phyloP scores from a whole-genome alignment of 2,329 filamentous ascomycete genomes.

The Aspergillus intermedius region DNA sequence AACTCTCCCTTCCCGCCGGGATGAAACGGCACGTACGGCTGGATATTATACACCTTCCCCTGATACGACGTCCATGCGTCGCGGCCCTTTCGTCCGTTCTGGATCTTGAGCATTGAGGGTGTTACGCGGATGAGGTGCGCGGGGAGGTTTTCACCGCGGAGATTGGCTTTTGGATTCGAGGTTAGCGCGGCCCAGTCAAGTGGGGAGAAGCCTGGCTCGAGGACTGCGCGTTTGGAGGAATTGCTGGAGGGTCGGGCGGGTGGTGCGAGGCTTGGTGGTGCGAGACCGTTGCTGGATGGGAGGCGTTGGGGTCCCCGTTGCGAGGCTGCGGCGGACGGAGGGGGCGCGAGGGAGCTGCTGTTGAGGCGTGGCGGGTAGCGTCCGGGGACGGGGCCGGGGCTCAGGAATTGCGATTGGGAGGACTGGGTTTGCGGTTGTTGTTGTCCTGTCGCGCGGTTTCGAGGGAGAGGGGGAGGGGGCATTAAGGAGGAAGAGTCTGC shows the following conservation, averaged over 20 bases:
- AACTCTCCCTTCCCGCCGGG: conserved; percentile 66
- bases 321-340: conserved; percentile 39
- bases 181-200: conserved; percentile 89
- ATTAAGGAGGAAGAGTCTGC: conserved; percentile 21
- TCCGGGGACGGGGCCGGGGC: conserved; percentile 6
- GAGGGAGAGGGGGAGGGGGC: conserved; percentile 29
- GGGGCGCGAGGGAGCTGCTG: conserved; percentile 30
- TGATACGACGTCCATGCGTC: conserved; percentile 88
- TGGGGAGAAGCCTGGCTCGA: conserved; percentile 87
- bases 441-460: conserved; percentile 18
- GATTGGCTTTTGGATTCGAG: conserved; percentile 55
- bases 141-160: conserved; percentile 52
- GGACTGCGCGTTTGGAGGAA: conserved; percentile 37
- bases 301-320: conserved; percentile 30
- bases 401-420: conserved; percentile 8
- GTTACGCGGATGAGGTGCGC: conserved; percentile 64
- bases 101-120: conserved; percentile 67
- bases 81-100: conserved; percentile 75
- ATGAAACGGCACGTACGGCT: conserved; percentile 82
- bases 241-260: conserved; percentile 27
- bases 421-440: conserved; percentile 11
- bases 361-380: conserved; percentile 25
- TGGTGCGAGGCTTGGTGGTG: conserved; percentile 39
- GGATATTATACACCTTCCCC: conserved; percentile 90
- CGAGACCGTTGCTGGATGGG: conserved; percentile 30